Percentiles rank a stretch among this genome's conserved stretches.
Conservation (phyloP, 108 stramenopile species). For the Cyclotella baltica region DNA sequence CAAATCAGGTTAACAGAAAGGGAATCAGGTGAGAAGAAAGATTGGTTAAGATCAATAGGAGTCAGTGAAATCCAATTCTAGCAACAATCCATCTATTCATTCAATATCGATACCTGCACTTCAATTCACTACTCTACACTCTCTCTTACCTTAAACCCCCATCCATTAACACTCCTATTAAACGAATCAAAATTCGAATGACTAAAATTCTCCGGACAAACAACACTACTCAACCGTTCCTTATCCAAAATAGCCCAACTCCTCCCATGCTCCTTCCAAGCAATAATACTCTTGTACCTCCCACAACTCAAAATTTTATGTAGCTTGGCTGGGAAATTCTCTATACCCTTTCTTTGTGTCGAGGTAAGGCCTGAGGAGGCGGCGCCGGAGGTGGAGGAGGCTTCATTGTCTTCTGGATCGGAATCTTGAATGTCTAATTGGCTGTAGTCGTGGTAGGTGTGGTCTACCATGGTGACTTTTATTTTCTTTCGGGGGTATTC, state of each 20-base stretch:
- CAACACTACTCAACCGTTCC: conserved; percentile 23
- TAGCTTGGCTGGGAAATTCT: conserved; percentile 47
- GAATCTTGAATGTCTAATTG: conserved; percentile 29
- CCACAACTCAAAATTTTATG: conserved; percentile 39
- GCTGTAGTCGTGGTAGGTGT: conserved; percentile 43
- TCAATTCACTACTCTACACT: not conserved
- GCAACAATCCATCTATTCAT: too few species aligned
- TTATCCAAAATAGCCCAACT: conserved; percentile 44
- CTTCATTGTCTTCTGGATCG: conserved; percentile 17
- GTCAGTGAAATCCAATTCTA: not conserved
- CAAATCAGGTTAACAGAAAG: not conserved
- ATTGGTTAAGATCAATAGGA: not conserved
- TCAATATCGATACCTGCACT: too few species aligned
- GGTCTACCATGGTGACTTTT: conserved; percentile 40
- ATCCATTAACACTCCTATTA: conserved; percentile 52
- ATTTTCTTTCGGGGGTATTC: conserved; percentile 32
- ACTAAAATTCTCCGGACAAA: conserved; percentile 47
- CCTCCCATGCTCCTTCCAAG: conserved; percentile 48
- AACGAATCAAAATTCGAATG: conserved; percentile 46
- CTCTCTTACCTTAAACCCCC: conserved; percentile 50
- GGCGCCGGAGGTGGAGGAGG: not conserved
- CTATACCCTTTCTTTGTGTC: conserved; percentile 20
- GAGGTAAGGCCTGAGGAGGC: not conserved
- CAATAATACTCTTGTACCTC: conserved; percentile 31
- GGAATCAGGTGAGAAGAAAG: not conserved